Conservation (phyloP, 164 flowering plant species). For the Houttuynia cordata region DNA sequence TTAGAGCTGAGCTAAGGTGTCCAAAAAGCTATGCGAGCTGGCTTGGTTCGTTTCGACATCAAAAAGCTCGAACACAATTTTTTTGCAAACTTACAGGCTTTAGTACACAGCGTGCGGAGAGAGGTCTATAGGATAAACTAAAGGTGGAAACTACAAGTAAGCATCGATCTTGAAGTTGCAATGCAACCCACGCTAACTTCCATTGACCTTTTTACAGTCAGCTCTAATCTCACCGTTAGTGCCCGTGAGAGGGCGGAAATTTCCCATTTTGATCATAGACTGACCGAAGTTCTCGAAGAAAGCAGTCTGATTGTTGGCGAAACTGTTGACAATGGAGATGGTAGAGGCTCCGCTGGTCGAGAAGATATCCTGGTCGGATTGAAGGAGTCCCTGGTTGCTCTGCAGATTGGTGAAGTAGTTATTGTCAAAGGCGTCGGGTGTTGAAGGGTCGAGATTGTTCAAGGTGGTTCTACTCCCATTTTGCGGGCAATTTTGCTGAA, state of each 20-base stretch:
- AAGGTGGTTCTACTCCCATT: constrained; percentile 1
- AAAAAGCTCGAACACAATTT: no score
- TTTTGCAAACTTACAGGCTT: no score
- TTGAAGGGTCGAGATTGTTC: constrained; percentile 9
- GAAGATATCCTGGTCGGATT: constrained; percentile 13
- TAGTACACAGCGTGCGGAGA: no score
- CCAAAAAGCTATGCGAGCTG: no score
- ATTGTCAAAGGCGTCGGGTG: constrained; percentile 6
- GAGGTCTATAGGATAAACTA: no score
- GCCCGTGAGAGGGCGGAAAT: constrained; percentile 13
- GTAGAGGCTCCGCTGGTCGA: constrained; percentile 8
- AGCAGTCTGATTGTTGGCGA: constrained; percentile 5
- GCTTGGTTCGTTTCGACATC: no score
- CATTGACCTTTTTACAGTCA: constrained; percentile 8
- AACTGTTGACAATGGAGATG: constrained; percentile 10
- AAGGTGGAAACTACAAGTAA: no score
- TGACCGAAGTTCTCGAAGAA: constrained; percentile 11
- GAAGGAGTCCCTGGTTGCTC: constrained; percentile 11
- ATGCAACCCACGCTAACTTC: background rate
- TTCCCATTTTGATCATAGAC: constrained; percentile 16
- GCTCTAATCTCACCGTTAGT: constrained; percentile 8
- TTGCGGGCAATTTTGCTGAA: constrained; percentile 5
- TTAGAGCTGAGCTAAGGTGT: no score
- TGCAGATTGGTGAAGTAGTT: constrained; percentile 14
- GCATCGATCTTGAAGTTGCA: no score